Evolutionary conservation across 2,329 filamentous ascomycete species (phyloP).

Genomic region (Ophiostoma quercus): DNA sequence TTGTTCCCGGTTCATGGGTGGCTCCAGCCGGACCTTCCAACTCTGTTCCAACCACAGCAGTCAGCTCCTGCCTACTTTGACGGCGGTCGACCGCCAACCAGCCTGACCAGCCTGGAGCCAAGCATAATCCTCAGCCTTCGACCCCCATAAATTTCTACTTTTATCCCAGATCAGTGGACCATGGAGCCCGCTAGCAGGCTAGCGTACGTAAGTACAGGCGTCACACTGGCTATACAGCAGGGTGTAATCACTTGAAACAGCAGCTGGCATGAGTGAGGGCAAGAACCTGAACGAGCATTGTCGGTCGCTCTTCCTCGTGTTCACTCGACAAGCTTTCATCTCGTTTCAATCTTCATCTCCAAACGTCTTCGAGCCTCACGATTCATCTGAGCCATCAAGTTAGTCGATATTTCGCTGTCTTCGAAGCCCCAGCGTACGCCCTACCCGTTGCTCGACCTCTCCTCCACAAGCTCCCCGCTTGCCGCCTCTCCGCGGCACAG

Average conservation of each 20-base stretch:
- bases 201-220: constrained; percentile 5
- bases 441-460: not conserved
- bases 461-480: constrained; percentile 6
- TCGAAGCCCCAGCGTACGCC: not conserved
- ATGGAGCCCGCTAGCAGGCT: not conserved
- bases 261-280: not conserved
- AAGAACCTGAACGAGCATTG: not conserved
- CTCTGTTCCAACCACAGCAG: not conserved
- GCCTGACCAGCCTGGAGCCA: not conserved
- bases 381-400: not conserved
- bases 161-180: not conserved
- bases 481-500: not conserved
- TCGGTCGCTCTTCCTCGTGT: not conserved
- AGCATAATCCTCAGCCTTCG: not conserved
- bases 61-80: not conserved
- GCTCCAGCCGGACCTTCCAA: not conserved
- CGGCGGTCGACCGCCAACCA: not conserved
- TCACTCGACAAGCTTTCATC: not conserved
- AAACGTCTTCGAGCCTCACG: not conserved
- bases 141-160: not conserved
- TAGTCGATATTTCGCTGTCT: not conserved
- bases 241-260: constrained; percentile 5
- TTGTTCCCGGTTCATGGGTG: constrained; percentile 1
- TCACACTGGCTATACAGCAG: not conserved
- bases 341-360: not conserved